Base-by-base conservation (phyloP, 331 rosid genomes). In the Quercus lobata region DNA sequence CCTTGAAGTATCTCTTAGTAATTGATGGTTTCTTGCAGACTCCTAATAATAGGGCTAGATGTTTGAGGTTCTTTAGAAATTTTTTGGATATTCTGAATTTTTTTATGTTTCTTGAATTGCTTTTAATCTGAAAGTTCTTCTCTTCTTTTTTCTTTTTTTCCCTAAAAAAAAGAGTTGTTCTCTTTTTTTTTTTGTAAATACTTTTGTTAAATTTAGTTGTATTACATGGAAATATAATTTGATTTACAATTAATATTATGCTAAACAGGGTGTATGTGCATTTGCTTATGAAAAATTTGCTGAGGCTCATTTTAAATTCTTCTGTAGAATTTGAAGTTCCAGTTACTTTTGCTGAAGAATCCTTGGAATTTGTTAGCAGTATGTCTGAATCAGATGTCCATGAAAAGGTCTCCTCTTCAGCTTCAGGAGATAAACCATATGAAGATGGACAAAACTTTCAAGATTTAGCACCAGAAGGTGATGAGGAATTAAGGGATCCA, bases 221-320 rank as follows among this genome's bases (percentile, higher is more conserved):
- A 30, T 35, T 7, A 3, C 63, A 78, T 56, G 72, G 18, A 49
- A 49, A 82, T 63, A 68, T 79, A 71, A 75, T 75, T 73, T 74
- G 80, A 79, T 80, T 78, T 69, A 74, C 76, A 41, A 72, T 81
- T 41, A 61, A 37, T 72, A 21, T 75, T 83, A 65, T 86, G 55
- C 71, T 82, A 30, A 78, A 84, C 95, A 92, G 98, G 97, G 91
- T 32, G 93, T 94, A 14, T 97, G 97, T 17, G 98, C 97, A 83
- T 86, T 88, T 81, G 97, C 97, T 56, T 97, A 91, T 62, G 98
- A 94, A 79, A 97, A 94, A 82, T 92, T 90, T 85, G 98, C 98
- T 7, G 1, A 92, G 98, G 92, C 90, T 94, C 84, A 91, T 94
- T 81, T 84, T 94, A 78, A 92, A 84, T 89, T 83, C 86, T 72